Percentiles rank a stretch among this genome's conserved stretches.
Conservation (phyloP, 805 yeast genomes). For the Kodamaea leandrae region DNA sequence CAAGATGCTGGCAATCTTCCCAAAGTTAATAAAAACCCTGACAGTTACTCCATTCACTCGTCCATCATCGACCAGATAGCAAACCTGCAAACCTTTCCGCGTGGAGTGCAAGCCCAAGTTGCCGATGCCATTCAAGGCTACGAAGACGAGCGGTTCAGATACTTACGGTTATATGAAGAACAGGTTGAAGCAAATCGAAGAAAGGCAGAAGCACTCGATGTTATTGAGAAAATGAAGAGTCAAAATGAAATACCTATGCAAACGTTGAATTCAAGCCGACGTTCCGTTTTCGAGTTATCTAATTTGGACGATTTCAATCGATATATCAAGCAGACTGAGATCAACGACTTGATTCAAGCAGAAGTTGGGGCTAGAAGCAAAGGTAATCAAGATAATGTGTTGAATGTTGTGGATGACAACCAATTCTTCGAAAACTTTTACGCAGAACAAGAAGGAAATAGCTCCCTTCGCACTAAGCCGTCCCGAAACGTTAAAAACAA, state of each 20-base stretch:
- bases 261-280: slow-evolving; percentile 8
- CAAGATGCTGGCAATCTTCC: not conserved
- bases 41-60: slow-evolving; percentile 20
- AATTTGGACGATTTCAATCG: slow-evolving; percentile 34
- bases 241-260: slow-evolving; percentile 14
- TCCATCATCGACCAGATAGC: slow-evolving; percentile 24
- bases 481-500: not conserved
- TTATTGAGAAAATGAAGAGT: slow-evolving; percentile 11
- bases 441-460: slow-evolving; percentile 10
- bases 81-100: slow-evolving; percentile 3
- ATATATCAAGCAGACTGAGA: slow-evolving; percentile 33
- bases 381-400: slow-evolving; percentile 20
- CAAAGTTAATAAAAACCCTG: not conserved
- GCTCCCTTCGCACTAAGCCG: slow-evolving; percentile 7
- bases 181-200: slow-evolving; percentile 12
- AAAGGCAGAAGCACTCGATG: slow-evolving; percentile 5
- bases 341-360: slow-evolving; percentile 31
- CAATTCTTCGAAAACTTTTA: slow-evolving; percentile 30
- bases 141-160: slow-evolving; percentile 25
- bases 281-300: slow-evolving; percentile 30
- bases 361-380: slow-evolving; percentile 13
- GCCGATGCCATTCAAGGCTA: slow-evolving; percentile 4
- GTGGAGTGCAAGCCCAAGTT: slow-evolving; percentile 4
- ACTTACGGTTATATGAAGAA: slow-evolving; percentile 24
- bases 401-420: slow-evolving; percentile 23